These are phyloP conservation scores for Datisca glomerata DNA, from an alignment of 306 rosid genomes.

Conservation along the genomic window DNA sequence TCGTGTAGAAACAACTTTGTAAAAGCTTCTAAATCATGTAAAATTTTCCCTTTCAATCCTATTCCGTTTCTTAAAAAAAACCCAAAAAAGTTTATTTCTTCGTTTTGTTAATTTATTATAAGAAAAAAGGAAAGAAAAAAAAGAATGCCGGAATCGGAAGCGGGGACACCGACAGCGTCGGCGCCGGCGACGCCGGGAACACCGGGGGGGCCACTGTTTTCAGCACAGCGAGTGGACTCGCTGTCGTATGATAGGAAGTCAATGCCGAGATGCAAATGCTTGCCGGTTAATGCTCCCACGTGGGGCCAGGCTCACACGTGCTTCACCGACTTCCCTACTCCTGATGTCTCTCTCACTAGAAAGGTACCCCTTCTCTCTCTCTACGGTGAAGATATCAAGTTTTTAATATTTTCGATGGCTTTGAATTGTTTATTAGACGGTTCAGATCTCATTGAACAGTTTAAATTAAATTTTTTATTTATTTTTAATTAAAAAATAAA, in stretches of 20 bases:
- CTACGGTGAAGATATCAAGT: background rate
- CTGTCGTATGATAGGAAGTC: slow-evolving; percentile 58
- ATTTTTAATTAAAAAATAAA: too few relatives aligned
- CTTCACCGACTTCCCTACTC: slow-evolving; percentile 45
- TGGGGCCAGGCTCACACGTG: slow-evolving; percentile 49
- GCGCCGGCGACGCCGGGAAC: slow-evolving; percentile 68
- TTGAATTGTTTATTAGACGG: too few relatives aligned
- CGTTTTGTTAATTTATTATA: background rate
- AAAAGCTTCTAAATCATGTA: slow-evolving; percentile 38
- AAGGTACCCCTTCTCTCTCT: slow-evolving; percentile 38
- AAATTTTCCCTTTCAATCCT: slow-evolving; percentile 8
- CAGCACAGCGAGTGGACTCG: slow-evolving; percentile 61
- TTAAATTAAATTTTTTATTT: too few relatives aligned
- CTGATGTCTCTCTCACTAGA: slow-evolving; percentile 55
- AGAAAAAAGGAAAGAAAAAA: background rate
- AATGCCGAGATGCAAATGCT: slow-evolving; percentile 57
- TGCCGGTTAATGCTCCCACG: slow-evolving; percentile 41
- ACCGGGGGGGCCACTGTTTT: slow-evolving; percentile 63
- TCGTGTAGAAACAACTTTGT: slow-evolving; percentile 18
- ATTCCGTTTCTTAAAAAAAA: background rate
- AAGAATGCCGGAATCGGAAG: slow-evolving; percentile 47
- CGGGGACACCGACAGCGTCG: slow-evolving; percentile 44
- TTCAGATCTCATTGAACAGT: too few relatives aligned
- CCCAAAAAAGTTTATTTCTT: background rate
- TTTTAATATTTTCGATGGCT: background rate